These are phyloP conservation scores for Fusarium buharicum DNA, from an alignment of 2,329 filamentous ascomycete genomes.

Conservation along the genomic window DNA sequence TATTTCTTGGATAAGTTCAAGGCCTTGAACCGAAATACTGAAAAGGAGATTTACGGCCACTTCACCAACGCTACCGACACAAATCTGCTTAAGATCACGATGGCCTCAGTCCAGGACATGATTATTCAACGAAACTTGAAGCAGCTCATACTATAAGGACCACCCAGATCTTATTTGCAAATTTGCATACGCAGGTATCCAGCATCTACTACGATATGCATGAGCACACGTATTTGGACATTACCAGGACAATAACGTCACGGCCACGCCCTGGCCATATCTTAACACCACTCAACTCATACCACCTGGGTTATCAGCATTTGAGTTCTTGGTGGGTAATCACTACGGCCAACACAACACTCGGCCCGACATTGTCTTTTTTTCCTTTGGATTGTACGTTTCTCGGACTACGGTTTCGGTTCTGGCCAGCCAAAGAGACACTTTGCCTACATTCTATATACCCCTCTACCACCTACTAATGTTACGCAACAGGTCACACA, in stretches of 20 bases:
- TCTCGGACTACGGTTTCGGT: conserved; percentile 3
- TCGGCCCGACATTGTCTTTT: background rate
- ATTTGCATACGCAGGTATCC: conserved; percentile 3
- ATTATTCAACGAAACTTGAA: conserved; percentile 86
- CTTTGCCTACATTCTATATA: conserved; percentile 12
- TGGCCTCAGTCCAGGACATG: conserved; percentile 88
- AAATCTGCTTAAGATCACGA: conserved; percentile 84
- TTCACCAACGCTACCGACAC: conserved; percentile 73
- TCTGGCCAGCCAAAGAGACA: conserved; percentile 6
- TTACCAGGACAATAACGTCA: background rate
- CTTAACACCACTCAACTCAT: conserved; percentile 4
- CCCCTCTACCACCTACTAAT: conserved; percentile 2
- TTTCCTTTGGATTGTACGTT: conserved; percentile 15
- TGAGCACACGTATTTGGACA: conserved; percentile 10
- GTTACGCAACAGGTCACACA: background rate
- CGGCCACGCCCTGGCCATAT: background rate
- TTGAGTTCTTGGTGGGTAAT: background rate
- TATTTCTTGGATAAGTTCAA: conserved; percentile 87
- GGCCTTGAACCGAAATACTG: conserved; percentile 75
- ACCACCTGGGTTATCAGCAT: background rate
- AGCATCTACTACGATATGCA: conserved; percentile 8
- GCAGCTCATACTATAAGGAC: conserved; percentile 68
- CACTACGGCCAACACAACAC: background rate
- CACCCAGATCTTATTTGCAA: background rate
- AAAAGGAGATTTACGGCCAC: conserved; percentile 72